These are phyloP conservation scores for Trametes maxima DNA, from an alignment of 768 basidiomycete species.

Conservation along the genomic window DNA sequence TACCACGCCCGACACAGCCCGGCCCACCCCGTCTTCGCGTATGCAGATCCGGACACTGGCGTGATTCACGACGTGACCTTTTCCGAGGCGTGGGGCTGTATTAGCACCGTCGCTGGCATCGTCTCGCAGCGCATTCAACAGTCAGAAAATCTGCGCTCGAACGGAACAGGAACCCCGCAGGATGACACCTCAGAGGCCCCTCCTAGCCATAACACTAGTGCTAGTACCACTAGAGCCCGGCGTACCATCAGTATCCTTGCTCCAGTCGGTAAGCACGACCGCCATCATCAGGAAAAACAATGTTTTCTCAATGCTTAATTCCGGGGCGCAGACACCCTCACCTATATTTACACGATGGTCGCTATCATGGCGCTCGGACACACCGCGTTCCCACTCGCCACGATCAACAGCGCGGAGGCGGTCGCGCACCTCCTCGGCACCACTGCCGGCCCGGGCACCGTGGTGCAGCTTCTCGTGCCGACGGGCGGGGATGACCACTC, in stretches of 20 bases:
- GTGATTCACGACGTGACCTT: background rate
- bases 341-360: conserved; percentile 16
- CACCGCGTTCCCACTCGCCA: conserved; percentile 28
- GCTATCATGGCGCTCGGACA: conserved; percentile 26
- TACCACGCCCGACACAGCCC: conserved; percentile 33
- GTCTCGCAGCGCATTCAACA: background rate
- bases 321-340: conserved; percentile 26
- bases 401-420: conserved; percentile 29
- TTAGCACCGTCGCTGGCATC: background rate
- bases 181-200: too few relatives aligned
- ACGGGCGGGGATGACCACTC: conserved; percentile 17
- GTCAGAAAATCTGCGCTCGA: background rate
- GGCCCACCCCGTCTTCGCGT: conserved; percentile 34
- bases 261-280: background rate
- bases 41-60: background rate
- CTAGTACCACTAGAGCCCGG: background rate
- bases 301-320: background rate
- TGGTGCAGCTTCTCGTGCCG: conserved; percentile 25
- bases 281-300: background rate
- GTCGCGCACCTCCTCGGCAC: conserved; percentile 36
- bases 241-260: background rate
- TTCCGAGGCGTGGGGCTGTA: background rate
- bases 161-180: too few relatives aligned
- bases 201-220: too few relatives aligned
- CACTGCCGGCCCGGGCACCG: too few relatives aligned